A percentile compares a stretch with the other conserved stretches of the same genome.
These are phyloP conservation scores for Aspergillus hiratsukae DNA, from an alignment of 2,329 filamentous ascomycete genomes.

Conservation along the genomic window DNA sequence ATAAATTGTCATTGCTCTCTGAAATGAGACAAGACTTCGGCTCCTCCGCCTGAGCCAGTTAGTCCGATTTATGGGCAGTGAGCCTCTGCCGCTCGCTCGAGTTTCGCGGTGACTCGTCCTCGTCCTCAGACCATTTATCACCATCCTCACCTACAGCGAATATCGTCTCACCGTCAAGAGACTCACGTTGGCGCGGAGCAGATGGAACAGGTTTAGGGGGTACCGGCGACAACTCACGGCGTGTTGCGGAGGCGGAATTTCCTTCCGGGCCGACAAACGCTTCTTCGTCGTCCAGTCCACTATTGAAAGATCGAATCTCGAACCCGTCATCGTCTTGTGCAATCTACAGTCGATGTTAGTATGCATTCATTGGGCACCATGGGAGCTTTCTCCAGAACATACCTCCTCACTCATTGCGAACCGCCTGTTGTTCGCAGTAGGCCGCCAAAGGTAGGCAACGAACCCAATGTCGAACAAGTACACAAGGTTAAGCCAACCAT, in stretches of 20 bases:
- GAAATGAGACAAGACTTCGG: not conserved
- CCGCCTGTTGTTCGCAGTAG: slow-evolving; percentile 90
- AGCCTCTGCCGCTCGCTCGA: slow-evolving; percentile 50
- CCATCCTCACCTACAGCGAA: slow-evolving; percentile 87
- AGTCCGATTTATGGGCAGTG: slow-evolving; percentile 39
- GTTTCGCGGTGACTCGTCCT: slow-evolving; percentile 52
- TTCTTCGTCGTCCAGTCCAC: slow-evolving; percentile 63
- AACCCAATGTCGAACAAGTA: slow-evolving; percentile 92
- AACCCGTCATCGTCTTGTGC: slow-evolving; percentile 98
- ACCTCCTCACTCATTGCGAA: slow-evolving; percentile 99
- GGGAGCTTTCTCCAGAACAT: slow-evolving; percentile 12
- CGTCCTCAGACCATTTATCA: slow-evolving; percentile 73
- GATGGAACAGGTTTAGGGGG: slow-evolving; percentile 51
- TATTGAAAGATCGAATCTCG: slow-evolving; percentile 88
- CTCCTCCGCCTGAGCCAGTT: not conserved
- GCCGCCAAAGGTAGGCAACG: slow-evolving; percentile 92
- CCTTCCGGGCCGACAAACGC: slow-evolving; percentile 37
- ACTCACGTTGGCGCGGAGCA: slow-evolving; percentile 51
- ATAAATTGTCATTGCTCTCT: not conserved
- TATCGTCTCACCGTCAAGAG: slow-evolving; percentile 85
- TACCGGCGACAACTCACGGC: slow-evolving; percentile 36
- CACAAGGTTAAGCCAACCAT: slow-evolving; percentile 95
- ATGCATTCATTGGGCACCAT: not conserved
- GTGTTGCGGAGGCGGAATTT: slow-evolving; percentile 25
- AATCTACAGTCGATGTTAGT: slow-evolving; percentile 52